phyloP scores from a whole-genome alignment of 73 alveolate species.

The Blepharisma japonicum region DNA sequence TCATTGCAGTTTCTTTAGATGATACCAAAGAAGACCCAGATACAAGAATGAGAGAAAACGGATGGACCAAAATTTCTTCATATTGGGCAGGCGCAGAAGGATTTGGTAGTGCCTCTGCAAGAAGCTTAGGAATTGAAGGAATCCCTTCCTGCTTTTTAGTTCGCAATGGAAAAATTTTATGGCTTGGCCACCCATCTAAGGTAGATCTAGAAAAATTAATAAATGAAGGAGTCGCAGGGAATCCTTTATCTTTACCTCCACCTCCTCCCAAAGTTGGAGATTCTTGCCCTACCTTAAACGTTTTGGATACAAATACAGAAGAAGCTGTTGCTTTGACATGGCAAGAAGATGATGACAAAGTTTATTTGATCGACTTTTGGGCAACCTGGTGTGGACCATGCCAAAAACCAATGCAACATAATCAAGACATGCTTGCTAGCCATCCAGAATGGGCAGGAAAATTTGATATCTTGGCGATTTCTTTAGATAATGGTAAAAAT shows the following conservation, averaged over 20 bases:
- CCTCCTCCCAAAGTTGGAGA: conserved; percentile 33
- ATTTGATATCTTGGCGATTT: conserved; percentile 40
- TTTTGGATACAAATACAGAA: conserved; percentile 23
- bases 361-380: conserved; percentile 56
- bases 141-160: conserved; percentile 53
- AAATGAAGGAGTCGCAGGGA: no score
- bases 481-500: conserved; percentile 37
- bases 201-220: conserved; percentile 38
- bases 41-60: conserved; percentile 41
- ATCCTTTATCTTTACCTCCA: no score
- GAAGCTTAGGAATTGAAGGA: conserved; percentile 38
- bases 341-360: conserved; percentile 37
- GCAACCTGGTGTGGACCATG: conserved; percentile 72
- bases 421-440: conserved; percentile 50
- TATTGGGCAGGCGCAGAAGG: conserved; percentile 40
- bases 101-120: conserved; percentile 15
- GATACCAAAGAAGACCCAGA: conserved; percentile 26
- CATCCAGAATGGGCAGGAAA: conserved; percentile 50
- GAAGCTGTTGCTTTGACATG: conserved; percentile 25
- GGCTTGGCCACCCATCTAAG: conserved; percentile 50
- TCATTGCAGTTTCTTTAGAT: conserved; percentile 42
- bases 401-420: conserved; percentile 61
- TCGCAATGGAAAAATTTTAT: conserved; percentile 40
- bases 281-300: conserved; percentile 22
- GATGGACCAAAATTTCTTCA: conserved; percentile 42